A percentile compares a stretch with the other conserved stretches of the same genome.
Conservation (phyloP, 1,284 basidiomycete species). For the Mycena citricolor region DNA sequence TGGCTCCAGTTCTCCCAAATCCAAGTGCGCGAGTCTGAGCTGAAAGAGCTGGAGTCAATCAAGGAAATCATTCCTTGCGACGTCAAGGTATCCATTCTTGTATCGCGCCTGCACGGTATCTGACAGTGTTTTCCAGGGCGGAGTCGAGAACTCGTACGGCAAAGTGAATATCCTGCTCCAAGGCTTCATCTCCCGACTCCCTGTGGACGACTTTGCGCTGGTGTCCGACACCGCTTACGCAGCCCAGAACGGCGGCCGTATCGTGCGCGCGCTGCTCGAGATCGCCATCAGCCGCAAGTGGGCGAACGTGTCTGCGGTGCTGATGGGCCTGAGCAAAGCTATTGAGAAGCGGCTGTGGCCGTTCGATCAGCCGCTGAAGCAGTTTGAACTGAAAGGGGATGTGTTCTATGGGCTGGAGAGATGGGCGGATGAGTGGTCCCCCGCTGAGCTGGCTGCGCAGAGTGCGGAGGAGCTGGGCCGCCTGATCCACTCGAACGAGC, state of each 20-base stretch:
- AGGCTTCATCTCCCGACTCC: constrained; percentile 80
- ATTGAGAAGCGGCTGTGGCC: constrained; percentile 95
- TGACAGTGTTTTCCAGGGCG: constrained; percentile 48
- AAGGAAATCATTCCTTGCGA: constrained; percentile 75
- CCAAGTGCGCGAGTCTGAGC: constrained; percentile 88
- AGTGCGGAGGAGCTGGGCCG: constrained; percentile 77
- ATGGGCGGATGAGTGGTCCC: constrained; percentile 84
- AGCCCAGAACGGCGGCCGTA: constrained; percentile 92
- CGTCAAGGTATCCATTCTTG: constrained; percentile 57
- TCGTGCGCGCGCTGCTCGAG: constrained; percentile 91
- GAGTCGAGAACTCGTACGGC: constrained; percentile 71
- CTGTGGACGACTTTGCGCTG: constrained; percentile 93
- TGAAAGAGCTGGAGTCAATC: constrained; percentile 79
- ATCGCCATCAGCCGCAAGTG: constrained; percentile 92
- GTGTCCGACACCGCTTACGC: constrained; percentile 95
- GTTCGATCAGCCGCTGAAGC: constrained; percentile 89
- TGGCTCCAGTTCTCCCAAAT: constrained; percentile 85
- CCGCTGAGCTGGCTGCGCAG: constrained; percentile 77
- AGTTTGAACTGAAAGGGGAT: constrained; percentile 78
- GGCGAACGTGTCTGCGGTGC: constrained; percentile 78
- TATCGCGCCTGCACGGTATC: not conserved
- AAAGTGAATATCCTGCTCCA: constrained; percentile 98
- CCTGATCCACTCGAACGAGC: constrained; percentile 85
- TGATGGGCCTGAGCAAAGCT: constrained; percentile 93
- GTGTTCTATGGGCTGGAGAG: constrained; percentile 78